These are phyloP conservation scores for Psilocybe cubensis DNA, from an alignment of 768 basidiomycete genomes.

Conservation along the genomic window DNA sequence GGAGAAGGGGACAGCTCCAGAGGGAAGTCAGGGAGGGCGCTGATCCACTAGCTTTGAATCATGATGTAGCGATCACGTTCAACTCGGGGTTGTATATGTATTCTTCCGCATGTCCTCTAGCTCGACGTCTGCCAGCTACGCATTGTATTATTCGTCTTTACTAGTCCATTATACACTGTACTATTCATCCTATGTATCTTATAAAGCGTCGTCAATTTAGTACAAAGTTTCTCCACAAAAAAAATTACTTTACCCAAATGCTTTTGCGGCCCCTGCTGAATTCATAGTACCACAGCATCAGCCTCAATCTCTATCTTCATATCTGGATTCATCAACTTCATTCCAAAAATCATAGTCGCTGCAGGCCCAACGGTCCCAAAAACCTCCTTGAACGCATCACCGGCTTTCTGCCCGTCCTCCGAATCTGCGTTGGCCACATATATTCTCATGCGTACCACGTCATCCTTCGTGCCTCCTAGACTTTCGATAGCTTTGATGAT, in stretches of 20 bases:
- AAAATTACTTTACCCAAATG: too few species aligned
- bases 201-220: background rate
- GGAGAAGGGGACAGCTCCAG: slow-evolving; percentile 40
- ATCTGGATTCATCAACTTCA: slow-evolving; percentile 43
- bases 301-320: slow-evolving; percentile 64
- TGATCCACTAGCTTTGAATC: slow-evolving; percentile 9
- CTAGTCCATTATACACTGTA: too few species aligned
- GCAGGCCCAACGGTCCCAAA: slow-evolving; percentile 48
- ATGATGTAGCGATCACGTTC: background rate
- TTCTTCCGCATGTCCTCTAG: background rate
- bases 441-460: slow-evolving; percentile 52
- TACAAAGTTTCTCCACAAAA: too few species aligned
- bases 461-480: slow-evolving; percentile 44
- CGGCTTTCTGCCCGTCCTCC: slow-evolving; percentile 40
- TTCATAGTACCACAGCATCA: slow-evolving; percentile 44
- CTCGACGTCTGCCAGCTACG: too few species aligned
- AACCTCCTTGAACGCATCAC: slow-evolving; percentile 43
- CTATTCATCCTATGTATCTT: background rate
- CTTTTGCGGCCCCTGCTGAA: too few species aligned
- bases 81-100: background rate
- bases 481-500: slow-evolving; percentile 46
- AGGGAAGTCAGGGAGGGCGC: slow-evolving; percentile 8
- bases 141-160: too few species aligned
- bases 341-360: slow-evolving; percentile 58
- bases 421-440: slow-evolving; percentile 41